Conservation (phyloP, 345 rosid genomes). For the Cardamine chenopodiifolia region DNA sequence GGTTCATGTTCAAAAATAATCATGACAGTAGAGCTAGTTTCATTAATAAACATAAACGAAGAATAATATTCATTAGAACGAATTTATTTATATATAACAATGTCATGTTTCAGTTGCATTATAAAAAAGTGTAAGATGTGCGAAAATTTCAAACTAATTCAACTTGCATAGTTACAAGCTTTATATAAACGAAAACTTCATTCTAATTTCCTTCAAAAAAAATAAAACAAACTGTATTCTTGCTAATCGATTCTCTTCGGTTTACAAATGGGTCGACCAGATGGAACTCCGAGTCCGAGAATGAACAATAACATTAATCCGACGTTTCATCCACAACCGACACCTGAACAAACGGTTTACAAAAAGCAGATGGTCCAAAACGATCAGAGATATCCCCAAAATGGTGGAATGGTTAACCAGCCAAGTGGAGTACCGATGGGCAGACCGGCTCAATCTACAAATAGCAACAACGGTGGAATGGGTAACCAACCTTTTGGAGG, state of each 20-base stretch:
- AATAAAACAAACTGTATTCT: background rate
- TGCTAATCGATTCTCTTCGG: background rate
- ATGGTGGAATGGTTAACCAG: slow-evolving; percentile 31
- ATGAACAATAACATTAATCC: slow-evolving; percentile 34
- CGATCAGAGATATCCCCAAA: slow-evolving; percentile 24
- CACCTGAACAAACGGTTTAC: slow-evolving; percentile 18
- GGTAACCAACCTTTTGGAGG: background rate
- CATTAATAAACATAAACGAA: background rate
- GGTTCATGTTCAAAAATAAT: background rate
- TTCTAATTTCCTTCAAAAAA: background rate
- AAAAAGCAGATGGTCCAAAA: background rate
- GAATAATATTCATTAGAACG: background rate
- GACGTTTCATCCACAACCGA: background rate
- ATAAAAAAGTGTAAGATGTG: slow-evolving; percentile 2
- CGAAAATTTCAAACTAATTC: slow-evolving; percentile 26
- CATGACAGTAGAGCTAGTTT: slow-evolving; percentile 12
- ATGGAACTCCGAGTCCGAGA: slow-evolving; percentile 15
- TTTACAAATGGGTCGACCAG: slow-evolving; percentile 41
- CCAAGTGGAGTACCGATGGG: slow-evolving; percentile 5
- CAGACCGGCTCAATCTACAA: background rate
- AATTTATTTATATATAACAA: background rate
- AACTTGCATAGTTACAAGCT: slow-evolving; percentile 7
- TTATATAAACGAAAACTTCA: slow-evolving; percentile 29
- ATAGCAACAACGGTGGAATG: background rate
- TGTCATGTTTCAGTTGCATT: slow-evolving; percentile 23